Evolutionary conservation across 2,329 filamentous ascomycete species (phyloP).

Genomic region (Colletotrichum sp.): DNA sequence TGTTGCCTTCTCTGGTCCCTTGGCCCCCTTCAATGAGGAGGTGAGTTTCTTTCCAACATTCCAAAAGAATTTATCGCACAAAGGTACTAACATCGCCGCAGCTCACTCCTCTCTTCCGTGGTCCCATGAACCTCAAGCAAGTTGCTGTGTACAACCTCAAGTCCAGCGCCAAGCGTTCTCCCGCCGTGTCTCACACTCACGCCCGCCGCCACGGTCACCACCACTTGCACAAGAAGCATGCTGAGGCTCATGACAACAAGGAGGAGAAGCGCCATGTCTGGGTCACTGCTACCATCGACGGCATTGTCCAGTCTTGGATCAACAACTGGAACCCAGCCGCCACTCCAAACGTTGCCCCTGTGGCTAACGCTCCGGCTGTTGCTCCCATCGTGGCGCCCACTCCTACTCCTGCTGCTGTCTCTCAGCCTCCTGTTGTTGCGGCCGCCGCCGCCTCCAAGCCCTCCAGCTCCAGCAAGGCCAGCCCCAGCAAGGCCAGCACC

Average conservation of each 20-base stretch:
- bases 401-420: conserved; percentile 11
- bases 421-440: conserved; percentile 13
- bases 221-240: conserved; percentile 53
- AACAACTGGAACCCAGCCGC: conserved; percentile 56
- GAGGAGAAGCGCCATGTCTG: conserved; percentile 52
- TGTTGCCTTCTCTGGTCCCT: conserved; percentile 60
- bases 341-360: not conserved
- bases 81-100: conserved; percentile 32
- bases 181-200: conserved; percentile 30
- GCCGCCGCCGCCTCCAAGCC: conserved; percentile 9
- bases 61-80: conserved; percentile 6
- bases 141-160: conserved; percentile 72
- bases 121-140: conserved; percentile 70
- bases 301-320: conserved; percentile 60
- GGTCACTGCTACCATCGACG: conserved; percentile 65
- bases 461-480: conserved; percentile 16
- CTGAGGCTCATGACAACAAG: conserved; percentile 32
- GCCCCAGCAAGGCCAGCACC: conserved; percentile 18
- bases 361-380: conserved; percentile 18
- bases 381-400: conserved; percentile 10
- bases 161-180: conserved; percentile 32
- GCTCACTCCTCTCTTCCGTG: conserved; percentile 77
- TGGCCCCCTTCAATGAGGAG: conserved; percentile 74
- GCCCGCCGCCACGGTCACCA: conserved; percentile 46
- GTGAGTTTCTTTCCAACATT: conserved; percentile 47